Conservation (phyloP, 768 basidiomycete species). For the Termitomyces sp. region DNA sequence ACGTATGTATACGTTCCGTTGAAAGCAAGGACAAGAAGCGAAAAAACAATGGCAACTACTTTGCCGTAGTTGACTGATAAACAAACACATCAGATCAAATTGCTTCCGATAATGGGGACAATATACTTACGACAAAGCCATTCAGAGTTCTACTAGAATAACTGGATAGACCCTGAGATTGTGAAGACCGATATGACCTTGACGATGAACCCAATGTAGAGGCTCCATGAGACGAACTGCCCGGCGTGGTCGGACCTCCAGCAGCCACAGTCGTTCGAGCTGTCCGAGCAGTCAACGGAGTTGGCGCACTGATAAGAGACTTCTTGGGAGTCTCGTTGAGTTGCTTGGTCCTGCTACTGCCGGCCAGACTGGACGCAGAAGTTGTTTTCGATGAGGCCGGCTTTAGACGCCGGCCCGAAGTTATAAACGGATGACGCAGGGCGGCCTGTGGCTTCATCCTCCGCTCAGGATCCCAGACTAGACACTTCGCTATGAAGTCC, state of each 20-base stretch:
- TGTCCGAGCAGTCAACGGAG: conserved; percentile 78
- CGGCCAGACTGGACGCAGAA: conserved; percentile 55
- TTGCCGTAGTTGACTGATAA: conserved; percentile 36
- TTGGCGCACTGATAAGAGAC: conserved; percentile 85
- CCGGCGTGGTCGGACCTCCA: conserved; percentile 57
- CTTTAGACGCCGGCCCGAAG: conserved; percentile 58
- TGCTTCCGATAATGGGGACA: background rate
- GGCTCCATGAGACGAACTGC: conserved; percentile 41
- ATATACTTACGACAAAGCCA: conserved; percentile 58
- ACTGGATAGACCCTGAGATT: conserved; percentile 65
- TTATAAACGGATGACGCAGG: conserved; percentile 86
- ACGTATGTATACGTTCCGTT: conserved; percentile 16
- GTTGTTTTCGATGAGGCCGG: conserved; percentile 45
- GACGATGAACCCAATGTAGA: conserved; percentile 58
- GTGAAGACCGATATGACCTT: conserved; percentile 65
- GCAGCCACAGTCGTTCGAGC: conserved; percentile 49
- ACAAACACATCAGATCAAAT: conserved; percentile 9
- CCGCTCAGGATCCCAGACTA: conserved; percentile 98
- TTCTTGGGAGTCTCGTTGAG: conserved; percentile 78
- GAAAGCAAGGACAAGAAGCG: conserved; percentile 15
- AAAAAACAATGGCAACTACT: conserved; percentile 28
- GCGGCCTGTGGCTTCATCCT: conserved; percentile 93
- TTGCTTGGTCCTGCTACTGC: conserved; percentile 50
- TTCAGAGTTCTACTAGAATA: conserved; percentile 74
- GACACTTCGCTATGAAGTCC: conserved; percentile 94